Conservation (phyloP, 192 early-diverging fungal genomes). For the Dimargaris xerosporica region DNA sequence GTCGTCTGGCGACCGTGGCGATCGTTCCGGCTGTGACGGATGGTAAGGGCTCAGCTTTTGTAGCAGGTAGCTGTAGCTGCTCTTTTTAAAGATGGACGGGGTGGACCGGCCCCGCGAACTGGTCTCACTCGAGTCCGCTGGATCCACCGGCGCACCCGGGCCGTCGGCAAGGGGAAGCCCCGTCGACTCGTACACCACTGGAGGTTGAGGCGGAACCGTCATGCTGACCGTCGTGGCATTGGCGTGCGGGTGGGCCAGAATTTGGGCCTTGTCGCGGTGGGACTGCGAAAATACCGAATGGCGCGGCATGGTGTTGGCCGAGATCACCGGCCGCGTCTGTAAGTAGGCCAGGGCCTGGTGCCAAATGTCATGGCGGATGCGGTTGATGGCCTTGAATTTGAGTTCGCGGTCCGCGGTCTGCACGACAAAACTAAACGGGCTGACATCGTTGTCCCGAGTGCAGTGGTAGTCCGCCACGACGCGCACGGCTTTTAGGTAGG, state of each 20-base stretch:
- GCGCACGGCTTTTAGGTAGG: conserved; percentile 43
- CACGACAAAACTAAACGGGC: conserved; percentile 40
- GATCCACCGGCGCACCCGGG: background rate
- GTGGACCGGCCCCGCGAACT: background rate
- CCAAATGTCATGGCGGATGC: conserved; percentile 58
- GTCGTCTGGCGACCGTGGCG: background rate
- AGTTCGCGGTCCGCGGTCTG: conserved; percentile 52
- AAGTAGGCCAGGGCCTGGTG: conserved; percentile 37
- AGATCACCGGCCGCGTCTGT: conserved; percentile 29
- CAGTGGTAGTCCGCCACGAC: conserved; percentile 31
- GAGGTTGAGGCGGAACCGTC: background rate
- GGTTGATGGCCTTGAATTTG: conserved; percentile 51
- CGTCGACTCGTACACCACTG: background rate
- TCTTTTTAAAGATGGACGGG: conserved; percentile 7
- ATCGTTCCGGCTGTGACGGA: background rate
- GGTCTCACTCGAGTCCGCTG: background rate
- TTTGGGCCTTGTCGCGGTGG: background rate
- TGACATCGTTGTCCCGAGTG: conserved; percentile 14
- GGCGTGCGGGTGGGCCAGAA: conserved; percentile 1
- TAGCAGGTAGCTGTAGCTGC: conserved; percentile 8
- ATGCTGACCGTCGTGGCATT: conserved; percentile 3
- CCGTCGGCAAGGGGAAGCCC: background rate
- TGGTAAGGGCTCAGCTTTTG: conserved; percentile 3
- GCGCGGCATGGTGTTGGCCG: conserved; percentile 17
- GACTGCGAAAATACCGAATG: too few relatives aligned